A percentile compares a stretch with the other conserved stretches of the same genome.
Conservation (phyloP, 768 basidiomycete species). For the Calocera viscosa region DNA sequence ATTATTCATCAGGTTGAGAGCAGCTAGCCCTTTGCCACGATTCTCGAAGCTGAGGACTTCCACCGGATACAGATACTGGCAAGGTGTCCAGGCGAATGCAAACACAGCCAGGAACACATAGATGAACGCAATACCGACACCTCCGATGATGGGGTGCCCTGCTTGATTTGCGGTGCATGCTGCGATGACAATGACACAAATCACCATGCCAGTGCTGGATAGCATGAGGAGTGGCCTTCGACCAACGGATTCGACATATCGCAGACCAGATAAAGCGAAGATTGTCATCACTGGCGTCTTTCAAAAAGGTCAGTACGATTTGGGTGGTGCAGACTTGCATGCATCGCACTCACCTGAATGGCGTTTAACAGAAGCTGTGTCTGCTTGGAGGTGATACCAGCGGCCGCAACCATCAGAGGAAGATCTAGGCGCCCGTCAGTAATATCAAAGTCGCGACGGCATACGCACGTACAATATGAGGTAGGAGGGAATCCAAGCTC, state of each 20-base stretch:
- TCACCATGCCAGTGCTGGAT: conserved; percentile 22
- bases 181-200: conserved; percentile 26
- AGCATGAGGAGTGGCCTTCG: conserved; percentile 27
- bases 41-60: conserved; percentile 21
- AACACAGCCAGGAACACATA: conserved; percentile 21
- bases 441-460: conserved; percentile 10
- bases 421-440: background rate
- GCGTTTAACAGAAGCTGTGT: conserved; percentile 24
- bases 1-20: conserved; percentile 16
- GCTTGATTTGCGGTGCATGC: conserved; percentile 26
- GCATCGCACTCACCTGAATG: conserved; percentile 14
- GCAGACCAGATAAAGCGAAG: conserved; percentile 27
- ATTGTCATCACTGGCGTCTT: conserved; percentile 26
- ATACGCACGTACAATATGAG: conserved; percentile 23
- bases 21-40: conserved; percentile 21
- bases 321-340: background rate
- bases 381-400: conserved; percentile 26
- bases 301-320: background rate
- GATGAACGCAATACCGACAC: conserved; percentile 25
- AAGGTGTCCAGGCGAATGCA: conserved; percentile 25
- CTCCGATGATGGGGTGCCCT: conserved; percentile 23
- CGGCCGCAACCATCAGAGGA: conserved; percentile 20
- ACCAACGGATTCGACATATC: conserved; percentile 26
- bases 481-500: conserved; percentile 22
- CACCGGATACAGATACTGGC: conserved; percentile 19